Percentiles rank a stretch among this genome's conserved stretches.
phyloP scores from a whole-genome alignment of 164 flowering plant species.

The Aristolochia californica region DNA sequence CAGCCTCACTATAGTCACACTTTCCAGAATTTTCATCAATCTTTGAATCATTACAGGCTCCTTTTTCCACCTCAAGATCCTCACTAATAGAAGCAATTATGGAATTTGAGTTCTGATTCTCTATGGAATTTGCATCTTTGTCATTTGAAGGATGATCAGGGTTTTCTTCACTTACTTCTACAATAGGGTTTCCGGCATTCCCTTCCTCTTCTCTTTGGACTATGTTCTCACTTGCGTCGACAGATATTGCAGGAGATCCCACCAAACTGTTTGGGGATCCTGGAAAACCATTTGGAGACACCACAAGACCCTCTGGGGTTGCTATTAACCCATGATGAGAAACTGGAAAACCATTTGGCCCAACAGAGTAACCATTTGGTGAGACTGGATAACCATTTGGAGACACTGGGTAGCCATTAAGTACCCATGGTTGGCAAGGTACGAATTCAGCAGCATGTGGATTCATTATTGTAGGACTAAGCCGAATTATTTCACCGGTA shows the following conservation, averaged over 20 bases:
- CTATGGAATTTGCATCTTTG: constrained; percentile 11
- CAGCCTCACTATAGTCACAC: constrained; percentile 73
- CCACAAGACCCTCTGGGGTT: constrained; percentile 26
- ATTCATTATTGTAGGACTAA: constrained; percentile 44
- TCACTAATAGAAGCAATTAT: background rate
- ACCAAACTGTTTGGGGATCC: constrained; percentile 29
- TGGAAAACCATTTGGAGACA: constrained; percentile 19
- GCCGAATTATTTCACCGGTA: constrained; percentile 20
- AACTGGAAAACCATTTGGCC: constrained; percentile 33
- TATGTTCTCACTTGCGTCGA: background rate
- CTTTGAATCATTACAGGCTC: constrained; percentile 10
- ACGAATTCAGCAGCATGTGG: constrained; percentile 80
- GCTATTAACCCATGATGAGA: constrained; percentile 26
- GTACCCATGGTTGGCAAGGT: constrained; percentile 44
- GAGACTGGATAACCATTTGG: no score
- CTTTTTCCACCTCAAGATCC: constrained; percentile 14
- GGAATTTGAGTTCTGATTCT: constrained; percentile 20
- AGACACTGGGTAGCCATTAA: constrained; percentile 40
- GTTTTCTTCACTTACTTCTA: constrained; percentile 9
- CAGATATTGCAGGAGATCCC: constrained; percentile 20
- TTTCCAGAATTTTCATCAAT: constrained; percentile 33
- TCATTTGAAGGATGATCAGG: constrained; percentile 15
- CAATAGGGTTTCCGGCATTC: constrained; percentile 11
- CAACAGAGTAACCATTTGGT: constrained; percentile 18
- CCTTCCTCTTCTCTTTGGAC: background rate